Evolutionary conservation across 805 yeast genomes (phyloP).

Genomic region (Candida chauliodis): DNA sequence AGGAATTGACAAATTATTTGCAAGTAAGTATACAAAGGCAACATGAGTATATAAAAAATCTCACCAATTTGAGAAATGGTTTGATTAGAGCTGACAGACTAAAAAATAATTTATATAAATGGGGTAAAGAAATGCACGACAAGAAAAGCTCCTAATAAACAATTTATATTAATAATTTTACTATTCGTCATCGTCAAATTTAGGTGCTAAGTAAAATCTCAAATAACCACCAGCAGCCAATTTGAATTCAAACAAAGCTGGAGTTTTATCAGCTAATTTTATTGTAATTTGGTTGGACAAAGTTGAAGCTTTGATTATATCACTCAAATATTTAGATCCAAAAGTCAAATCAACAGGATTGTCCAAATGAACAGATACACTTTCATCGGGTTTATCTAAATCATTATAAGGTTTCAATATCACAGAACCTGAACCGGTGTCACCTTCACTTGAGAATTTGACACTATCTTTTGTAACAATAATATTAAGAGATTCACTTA

Average conservation of each 20-base stretch:
- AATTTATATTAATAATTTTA: background rate
- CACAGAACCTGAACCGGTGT: conserved; percentile 82
- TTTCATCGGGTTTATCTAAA: conserved; percentile 74
- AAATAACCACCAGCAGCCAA: conserved; percentile 83
- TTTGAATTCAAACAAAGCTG: conserved; percentile 90
- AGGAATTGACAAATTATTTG: conserved; percentile 38
- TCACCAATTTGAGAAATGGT: conserved; percentile 70
- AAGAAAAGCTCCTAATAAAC: conserved; percentile 19
- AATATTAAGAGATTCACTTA: conserved; percentile 84
- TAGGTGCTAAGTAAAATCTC: conserved; percentile 96
- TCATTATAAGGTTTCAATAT: conserved; percentile 81
- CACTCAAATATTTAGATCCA: conserved; percentile 86
- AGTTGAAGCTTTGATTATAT: conserved; percentile 87
- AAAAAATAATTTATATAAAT: conserved; percentile 63
- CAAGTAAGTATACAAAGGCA: conserved; percentile 46
- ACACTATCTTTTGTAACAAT: conserved; percentile 89
- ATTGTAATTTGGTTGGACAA: conserved; percentile 75
- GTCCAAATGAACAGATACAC: conserved; percentile 71
- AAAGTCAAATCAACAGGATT: conserved; percentile 87
- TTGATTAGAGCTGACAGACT: conserved; percentile 75
- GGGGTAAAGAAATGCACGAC: conserved; percentile 84
- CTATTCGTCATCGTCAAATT: conserved; percentile 87
- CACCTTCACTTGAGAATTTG: conserved; percentile 87
- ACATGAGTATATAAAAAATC: conserved; percentile 81
- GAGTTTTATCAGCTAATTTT: conserved; percentile 85